phyloP scores from a whole-genome alignment of 2,329 filamentous ascomycete species.

The Ceratocystiopsis minuta region DNA sequence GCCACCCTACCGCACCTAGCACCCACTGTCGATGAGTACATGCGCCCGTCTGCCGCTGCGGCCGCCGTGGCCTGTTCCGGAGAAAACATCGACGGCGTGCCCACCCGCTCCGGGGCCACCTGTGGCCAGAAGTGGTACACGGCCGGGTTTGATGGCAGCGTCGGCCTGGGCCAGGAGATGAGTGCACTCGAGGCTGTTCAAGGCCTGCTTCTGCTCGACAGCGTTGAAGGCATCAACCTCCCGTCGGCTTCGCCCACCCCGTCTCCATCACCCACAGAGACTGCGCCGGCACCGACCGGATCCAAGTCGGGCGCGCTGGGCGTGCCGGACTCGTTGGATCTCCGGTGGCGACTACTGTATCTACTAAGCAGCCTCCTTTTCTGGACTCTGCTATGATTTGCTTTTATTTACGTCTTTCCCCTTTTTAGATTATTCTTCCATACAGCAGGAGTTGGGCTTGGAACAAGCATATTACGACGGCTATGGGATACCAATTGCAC shows the following conservation, averaged over 20 bases:
- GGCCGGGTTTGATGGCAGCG: slow-evolving; percentile 33
- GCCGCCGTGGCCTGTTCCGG: slow-evolving; percentile 40
- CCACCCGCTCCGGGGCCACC: slow-evolving; percentile 9
- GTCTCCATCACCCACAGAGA: not conserved
- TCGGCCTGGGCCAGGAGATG: slow-evolving; percentile 46
- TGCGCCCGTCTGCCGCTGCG: slow-evolving; percentile 34
- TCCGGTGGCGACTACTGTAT: too few relatives aligned
- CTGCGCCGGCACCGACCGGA: slow-evolving; percentile 2
- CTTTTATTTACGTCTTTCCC: too few relatives aligned
- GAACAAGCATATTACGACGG: too few relatives aligned
- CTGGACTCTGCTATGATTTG: too few relatives aligned
- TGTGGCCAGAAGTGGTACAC: slow-evolving; percentile 49
- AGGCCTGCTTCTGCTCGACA: slow-evolving; percentile 26
- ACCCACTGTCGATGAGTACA: slow-evolving; percentile 25
- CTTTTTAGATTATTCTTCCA: too few relatives aligned
- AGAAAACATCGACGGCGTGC: slow-evolving; percentile 11
- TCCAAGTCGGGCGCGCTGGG: slow-evolving; percentile 6
- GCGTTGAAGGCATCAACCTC: not conserved
- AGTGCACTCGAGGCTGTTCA: slow-evolving; percentile 45
- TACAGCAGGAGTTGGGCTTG: too few relatives aligned
- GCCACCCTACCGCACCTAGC: slow-evolving; percentile 37
- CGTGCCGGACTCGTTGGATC: too few relatives aligned
- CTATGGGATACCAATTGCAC: too few relatives aligned
- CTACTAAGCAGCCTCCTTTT: too few relatives aligned
- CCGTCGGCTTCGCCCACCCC: not conserved